phyloP scores from a whole-genome alignment of 257 asterid genomes.

The Scutellaria baicalensis region DNA sequence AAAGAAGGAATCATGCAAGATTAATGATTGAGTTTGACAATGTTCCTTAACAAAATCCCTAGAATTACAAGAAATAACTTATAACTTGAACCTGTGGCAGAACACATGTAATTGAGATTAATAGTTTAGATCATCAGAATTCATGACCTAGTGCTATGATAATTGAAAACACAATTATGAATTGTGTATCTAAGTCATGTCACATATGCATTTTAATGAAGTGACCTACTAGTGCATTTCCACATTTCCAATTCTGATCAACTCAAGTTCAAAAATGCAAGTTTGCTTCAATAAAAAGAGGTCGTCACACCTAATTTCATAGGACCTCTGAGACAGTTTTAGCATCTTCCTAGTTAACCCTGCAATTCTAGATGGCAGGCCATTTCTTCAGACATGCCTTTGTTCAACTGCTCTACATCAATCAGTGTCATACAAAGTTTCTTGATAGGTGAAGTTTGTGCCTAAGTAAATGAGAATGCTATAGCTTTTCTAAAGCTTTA shows the following conservation, averaged over 20 bases:
- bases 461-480: neutral
- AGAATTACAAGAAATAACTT: neutral
- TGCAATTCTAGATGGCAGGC: neutral
- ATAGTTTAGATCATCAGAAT: neutral
- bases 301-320: neutral
- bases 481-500: neutral
- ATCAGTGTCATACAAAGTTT: neutral
- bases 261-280: neutral
- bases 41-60: neutral
- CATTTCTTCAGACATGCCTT: neutral
- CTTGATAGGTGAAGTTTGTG: neutral
- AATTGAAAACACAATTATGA: neutral
- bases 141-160: neutral
- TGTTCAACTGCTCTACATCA: neutral
- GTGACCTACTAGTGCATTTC: neutral
- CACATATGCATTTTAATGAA: neutral
- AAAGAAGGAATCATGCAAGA: neutral
- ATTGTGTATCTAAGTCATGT: neutral
- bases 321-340: neutral
- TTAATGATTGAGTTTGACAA: neutral
- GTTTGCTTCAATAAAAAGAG: neutral
- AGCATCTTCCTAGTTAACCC: neutral
- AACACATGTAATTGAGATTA: neutral
- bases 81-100: neutral
- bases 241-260: neutral